Evolutionary conservation across 1,284 basidiomycete genomes (phyloP), one percentile per base, ranked within the genome.

Genomic region (Cutaneotrichosporon arboriforme): DNA sequence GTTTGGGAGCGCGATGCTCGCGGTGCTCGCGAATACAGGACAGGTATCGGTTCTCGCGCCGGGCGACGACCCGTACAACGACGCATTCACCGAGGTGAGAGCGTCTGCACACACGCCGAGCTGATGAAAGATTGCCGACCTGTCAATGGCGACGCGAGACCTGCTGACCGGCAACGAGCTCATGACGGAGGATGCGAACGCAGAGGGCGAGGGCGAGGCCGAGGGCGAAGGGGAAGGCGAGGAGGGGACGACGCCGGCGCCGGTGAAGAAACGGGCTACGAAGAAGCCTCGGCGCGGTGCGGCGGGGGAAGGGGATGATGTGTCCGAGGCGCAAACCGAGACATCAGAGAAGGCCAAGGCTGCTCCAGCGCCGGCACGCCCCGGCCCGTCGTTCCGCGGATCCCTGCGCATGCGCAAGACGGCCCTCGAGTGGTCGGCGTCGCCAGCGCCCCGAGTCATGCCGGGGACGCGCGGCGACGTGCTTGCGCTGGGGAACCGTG

Each of bases 11-110:
- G 68, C 61, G 21, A 40, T 72, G 4, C 40, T 74, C 4, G 69
- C 61, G 0, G 54, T 69, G 15, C 52, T 72, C 26, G 59, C 49
- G 14, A 62, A 51, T 18, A 44, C 50, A 12, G 54, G 58, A 18
- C 67, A 68, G 20, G 63, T 71, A 3, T 66, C 65, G 3, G 52
- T 72, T 1, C 69, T 65, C 44, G 60, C 62, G 2, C 69, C 72
- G 2, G 52, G 55, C 0, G 54, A 57, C 17, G 67, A 70, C 51
- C 60, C 67, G 15, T 60, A 61, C 26, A 54, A 56, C 4, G 64
- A 65, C 34, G 55, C 59, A 21, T 70, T 64, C 56, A 61, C 52
- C 17, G 67, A 69, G 58, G 68, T 68, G 44, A 44, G 64, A 40
- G n/a, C 26, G 8, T 14, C 15, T 21, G 17, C 9, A 20, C n/a